phyloP scores from a whole-genome alignment of 768 basidiomycete genomes.

The Gloeopeniophorella convolvens region DNA sequence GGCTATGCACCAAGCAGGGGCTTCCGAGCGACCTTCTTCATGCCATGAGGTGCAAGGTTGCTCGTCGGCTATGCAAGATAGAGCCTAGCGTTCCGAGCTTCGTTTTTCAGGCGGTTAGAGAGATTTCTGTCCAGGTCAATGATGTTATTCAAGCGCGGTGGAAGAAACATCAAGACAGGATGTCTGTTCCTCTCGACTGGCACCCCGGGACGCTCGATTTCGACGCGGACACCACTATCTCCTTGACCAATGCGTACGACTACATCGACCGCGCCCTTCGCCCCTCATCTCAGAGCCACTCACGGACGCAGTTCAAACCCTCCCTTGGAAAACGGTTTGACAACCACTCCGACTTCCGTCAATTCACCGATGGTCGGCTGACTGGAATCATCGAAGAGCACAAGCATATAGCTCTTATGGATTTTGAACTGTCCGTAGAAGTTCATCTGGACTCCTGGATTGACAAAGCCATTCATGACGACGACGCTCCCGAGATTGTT shows the following conservation, averaged over 20 bases:
- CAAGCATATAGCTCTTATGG: background rate
- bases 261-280: conserved; percentile 5
- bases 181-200: background rate
- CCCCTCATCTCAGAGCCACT: background rate
- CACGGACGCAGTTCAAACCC: background rate
- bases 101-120: background rate
- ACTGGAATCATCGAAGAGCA: background rate
- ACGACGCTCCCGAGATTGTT: background rate
- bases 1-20: conserved; percentile 20
- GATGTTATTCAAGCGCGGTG: conserved; percentile 1
- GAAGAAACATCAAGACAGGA: background rate
- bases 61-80: conserved; percentile 21
- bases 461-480: background rate
- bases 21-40: conserved; percentile 28
- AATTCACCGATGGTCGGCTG: background rate
- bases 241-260: background rate
- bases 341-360: background rate
- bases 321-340: background rate
- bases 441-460: conserved; percentile 1
- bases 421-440: conserved; percentile 10
- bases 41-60: conserved; percentile 26
- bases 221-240: background rate
- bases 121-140: background rate
- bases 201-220: background rate
- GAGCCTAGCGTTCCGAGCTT: conserved; percentile 1